Percentiles rank a stretch among this genome's conserved stretches.
Conservation (phyloP, 1,139 yeast species). For the Candida labiduridarum region DNA sequence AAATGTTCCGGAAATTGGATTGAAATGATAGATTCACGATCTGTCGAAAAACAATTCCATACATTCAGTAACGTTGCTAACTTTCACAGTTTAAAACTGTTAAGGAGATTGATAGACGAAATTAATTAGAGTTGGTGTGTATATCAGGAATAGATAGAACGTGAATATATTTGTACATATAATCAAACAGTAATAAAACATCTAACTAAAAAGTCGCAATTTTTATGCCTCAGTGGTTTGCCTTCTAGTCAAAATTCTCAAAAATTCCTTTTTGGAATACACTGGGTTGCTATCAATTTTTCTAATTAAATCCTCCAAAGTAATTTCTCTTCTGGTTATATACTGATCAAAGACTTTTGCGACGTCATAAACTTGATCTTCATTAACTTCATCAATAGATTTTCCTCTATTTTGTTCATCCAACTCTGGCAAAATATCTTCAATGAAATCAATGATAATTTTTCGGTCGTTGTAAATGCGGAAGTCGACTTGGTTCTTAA, state of each 20-base stretch:
- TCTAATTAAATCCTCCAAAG: conserved; percentile 13
- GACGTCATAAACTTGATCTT: conserved; percentile 12
- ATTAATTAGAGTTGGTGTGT: conserved; percentile 2
- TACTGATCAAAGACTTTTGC: conserved; percentile 18
- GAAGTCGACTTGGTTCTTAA: conserved; percentile 14
- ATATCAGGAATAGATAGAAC: not conserved
- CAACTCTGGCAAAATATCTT: conserved; percentile 12
- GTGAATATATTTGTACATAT: not conserved
- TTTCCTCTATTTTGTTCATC: conserved; percentile 7
- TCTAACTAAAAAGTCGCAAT: not conserved
- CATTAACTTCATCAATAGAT: conserved; percentile 9
- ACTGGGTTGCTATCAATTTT: conserved; percentile 16
- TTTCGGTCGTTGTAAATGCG: conserved; percentile 15
- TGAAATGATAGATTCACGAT: conserved; percentile 53
- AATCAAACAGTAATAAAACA: not conserved
- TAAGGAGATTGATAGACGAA: conserved; percentile 51
- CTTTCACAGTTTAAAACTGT: conserved; percentile 60
- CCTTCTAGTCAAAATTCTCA: conserved; percentile 14
- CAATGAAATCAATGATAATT: conserved; percentile 15
- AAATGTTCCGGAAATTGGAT: conserved; percentile 87
- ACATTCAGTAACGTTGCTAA: conserved; percentile 63
- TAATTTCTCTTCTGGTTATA: conserved; percentile 14
- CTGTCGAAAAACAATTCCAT: conserved; percentile 46
- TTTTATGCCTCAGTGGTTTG: conserved; percentile 1
- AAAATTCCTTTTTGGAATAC: conserved; percentile 16